Percentiles rank a stretch among this genome's conserved stretches.
phyloP scores from a whole-genome alignment of 2,329 filamentous ascomycete genomes.

The Penicillium verrucosum region DNA sequence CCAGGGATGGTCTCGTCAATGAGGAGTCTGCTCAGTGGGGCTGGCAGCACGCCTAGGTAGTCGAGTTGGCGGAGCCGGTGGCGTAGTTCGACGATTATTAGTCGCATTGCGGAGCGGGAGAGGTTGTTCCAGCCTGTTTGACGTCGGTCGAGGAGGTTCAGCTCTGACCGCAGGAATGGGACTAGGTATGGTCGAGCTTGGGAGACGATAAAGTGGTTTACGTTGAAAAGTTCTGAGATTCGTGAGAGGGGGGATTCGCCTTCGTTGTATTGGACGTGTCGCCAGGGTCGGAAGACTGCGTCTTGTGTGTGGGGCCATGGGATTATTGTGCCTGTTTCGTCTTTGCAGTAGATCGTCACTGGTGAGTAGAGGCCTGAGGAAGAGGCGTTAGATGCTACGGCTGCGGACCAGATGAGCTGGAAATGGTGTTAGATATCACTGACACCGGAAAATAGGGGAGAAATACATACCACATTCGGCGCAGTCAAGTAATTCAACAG shows the following conservation, averaged over 20 bases:
- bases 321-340: conserved; percentile 66
- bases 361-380: conserved; percentile 64
- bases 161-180: conserved; percentile 76
- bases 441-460: neutral
- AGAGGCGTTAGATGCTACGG: conserved; percentile 42
- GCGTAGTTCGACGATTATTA: conserved; percentile 72
- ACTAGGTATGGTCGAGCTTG: conserved; percentile 88
- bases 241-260: conserved; percentile 66
- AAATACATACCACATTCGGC: conserved; percentile 74
- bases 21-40: conserved; percentile 68
- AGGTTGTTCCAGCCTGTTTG: conserved; percentile 58
- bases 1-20: conserved; percentile 80
- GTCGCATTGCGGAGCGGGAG: conserved; percentile 56
- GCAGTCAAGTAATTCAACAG: conserved; percentile 90
- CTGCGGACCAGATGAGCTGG: conserved; percentile 58
- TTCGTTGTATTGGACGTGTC: conserved; percentile 62
- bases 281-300: conserved; percentile 67
- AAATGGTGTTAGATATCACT: conserved; percentile 2
- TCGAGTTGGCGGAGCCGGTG: conserved; percentile 81
- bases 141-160: conserved; percentile 67
- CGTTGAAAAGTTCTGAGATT: conserved; percentile 81
- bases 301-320: conserved; percentile 65
- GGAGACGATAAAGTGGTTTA: conserved; percentile 92
- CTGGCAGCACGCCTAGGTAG: conserved; percentile 68
- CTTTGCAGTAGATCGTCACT: conserved; percentile 72